A percentile compares a stretch with the other conserved stretches of the same genome.
Conservation (phyloP, 495 filamentous ascomycete species). For the Lophium mytilinum region DNA sequence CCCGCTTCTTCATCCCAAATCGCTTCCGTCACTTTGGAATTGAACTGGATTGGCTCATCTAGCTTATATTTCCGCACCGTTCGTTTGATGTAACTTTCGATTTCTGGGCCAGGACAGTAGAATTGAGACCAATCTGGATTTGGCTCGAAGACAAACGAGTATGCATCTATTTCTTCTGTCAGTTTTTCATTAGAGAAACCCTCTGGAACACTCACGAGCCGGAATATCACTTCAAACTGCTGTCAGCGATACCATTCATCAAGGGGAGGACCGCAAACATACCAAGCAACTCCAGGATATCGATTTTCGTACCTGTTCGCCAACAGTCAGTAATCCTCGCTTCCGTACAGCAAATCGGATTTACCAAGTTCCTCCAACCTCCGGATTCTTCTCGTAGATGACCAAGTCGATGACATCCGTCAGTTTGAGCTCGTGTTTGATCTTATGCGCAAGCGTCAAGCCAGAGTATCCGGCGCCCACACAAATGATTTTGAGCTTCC, state of each 20-base stretch:
- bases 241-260: background rate
- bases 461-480: background rate
- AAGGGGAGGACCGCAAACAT: background rate
- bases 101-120: background rate
- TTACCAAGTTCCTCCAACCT: constrained; percentile 12
- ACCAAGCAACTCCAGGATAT: constrained; percentile 8
- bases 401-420: background rate
- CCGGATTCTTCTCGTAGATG: constrained; percentile 11
- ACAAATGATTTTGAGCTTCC: constrained; percentile 1
- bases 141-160: constrained; percentile 5
- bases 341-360: too few species aligned
- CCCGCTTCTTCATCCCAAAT: constrained; percentile 3
- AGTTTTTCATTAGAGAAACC: background rate
- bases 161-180: background rate
- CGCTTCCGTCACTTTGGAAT: constrained; percentile 1
- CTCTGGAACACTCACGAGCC: background rate
- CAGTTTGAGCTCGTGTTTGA: background rate
- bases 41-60: background rate
- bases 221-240: constrained; percentile 3
- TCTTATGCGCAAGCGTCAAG: background rate
- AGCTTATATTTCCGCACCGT: constrained; percentile 3
- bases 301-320: constrained; percentile 12
- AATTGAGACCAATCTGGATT: constrained; percentile 6
- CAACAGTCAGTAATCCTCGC: too few species aligned
- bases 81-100: constrained; percentile 4